Evolutionary conservation across 805 yeast genomes (phyloP).

Genomic region (Myxozyma monticola): DNA sequence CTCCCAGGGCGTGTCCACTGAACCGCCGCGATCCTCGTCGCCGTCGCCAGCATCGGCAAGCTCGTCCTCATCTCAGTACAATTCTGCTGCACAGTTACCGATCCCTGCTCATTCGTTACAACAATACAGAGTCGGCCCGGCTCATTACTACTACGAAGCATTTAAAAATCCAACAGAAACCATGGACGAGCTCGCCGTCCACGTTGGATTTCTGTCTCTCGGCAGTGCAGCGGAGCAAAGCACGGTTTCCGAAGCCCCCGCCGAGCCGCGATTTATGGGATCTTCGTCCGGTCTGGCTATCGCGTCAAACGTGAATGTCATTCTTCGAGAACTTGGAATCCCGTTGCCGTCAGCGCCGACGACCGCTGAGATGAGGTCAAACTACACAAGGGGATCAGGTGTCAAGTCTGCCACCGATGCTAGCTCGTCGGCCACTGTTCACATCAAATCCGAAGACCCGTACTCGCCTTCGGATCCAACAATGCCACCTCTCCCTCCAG

Average conservation of each 20-base stretch:
- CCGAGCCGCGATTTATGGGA: conserved; percentile 28
- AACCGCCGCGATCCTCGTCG: neutral
- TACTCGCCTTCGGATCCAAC: neutral
- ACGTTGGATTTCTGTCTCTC: conserved; percentile 25
- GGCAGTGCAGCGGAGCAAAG: conserved; percentile 27
- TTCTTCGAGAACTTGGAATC: conserved; percentile 11
- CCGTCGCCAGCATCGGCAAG: neutral
- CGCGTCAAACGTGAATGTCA: conserved; percentile 14
- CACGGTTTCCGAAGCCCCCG: conserved; percentile 20
- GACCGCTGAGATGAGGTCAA: conserved; percentile 10
- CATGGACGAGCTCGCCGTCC: conserved; percentile 23
- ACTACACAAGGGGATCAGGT: conserved; percentile 1
- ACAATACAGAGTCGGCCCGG: conserved; percentile 23
- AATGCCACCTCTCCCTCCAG: conserved; percentile 3
- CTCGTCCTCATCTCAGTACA: neutral
- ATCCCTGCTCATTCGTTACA: neutral
- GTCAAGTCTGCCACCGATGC: neutral
- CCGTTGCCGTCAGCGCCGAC: conserved; percentile 4
- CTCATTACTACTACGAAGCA: conserved; percentile 27
- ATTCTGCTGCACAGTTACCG: too few relatives aligned
- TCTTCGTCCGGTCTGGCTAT: conserved; percentile 23
- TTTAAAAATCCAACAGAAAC: conserved; percentile 25
- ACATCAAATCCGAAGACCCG: neutral
- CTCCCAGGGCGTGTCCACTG: neutral
- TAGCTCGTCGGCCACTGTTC: neutral